Evolutionary conservation across 2,329 filamentous ascomycete species (phyloP).

Genomic region (Trichoderma afroharzianum): DNA sequence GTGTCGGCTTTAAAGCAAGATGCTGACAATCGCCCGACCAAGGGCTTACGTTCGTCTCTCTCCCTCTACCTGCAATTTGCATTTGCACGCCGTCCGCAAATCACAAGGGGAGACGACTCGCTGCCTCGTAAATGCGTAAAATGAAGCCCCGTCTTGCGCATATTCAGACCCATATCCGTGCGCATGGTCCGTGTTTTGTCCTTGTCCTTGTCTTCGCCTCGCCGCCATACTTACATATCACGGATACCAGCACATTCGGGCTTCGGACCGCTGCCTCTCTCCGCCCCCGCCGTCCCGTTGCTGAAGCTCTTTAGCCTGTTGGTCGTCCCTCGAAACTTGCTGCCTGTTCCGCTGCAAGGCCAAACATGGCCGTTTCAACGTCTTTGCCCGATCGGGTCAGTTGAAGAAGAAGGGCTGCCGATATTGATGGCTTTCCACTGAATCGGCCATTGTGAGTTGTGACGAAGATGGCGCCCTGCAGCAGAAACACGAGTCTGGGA

Average conservation of each 20-base stretch:
- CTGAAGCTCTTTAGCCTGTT: neutral
- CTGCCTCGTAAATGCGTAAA: neutral
- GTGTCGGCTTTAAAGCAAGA: constrained; percentile 12
- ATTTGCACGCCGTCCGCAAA: neutral
- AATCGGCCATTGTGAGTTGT: constrained; percentile 7
- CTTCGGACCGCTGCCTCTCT: neutral
- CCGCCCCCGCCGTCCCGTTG: neutral
- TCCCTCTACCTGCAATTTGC: neutral
- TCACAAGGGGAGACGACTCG: neutral
- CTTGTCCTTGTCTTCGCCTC: neutral
- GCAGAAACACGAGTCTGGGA: neutral
- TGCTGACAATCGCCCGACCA: constrained; percentile 13
- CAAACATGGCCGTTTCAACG: constrained; percentile 1
- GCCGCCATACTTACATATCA: constrained; percentile 5
- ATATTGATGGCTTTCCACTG: neutral
- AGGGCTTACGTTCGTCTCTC: neutral
- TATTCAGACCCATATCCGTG: neutral
- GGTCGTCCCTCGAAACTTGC: constrained; percentile 23
- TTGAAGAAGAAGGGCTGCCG: neutral
- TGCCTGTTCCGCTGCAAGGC: constrained; percentile 5
- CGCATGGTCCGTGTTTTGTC: neutral
- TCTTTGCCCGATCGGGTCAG: constrained; percentile 2
- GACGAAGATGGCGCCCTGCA: constrained; percentile 1
- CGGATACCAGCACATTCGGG: neutral
- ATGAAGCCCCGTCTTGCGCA: neutral